Percentiles rank a stretch among this genome's conserved stretches.
Conservation (phyloP, 2,329 filamentous ascomycete genomes). For the Fusarium proliferatum region DNA sequence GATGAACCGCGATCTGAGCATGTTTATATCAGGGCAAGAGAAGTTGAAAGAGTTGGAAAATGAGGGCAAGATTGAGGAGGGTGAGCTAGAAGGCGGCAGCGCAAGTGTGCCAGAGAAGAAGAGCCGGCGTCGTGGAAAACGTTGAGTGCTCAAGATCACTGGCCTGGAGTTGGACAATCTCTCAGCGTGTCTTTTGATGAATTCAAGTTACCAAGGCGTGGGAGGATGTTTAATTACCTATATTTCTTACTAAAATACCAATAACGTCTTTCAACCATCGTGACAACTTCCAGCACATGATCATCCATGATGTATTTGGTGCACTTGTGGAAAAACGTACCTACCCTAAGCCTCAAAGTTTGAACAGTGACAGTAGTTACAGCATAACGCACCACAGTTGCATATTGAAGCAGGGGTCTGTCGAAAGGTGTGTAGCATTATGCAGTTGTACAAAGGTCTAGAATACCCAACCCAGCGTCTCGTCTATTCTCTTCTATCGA, state of each 20-base stretch:
- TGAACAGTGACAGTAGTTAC: background rate
- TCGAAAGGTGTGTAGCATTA: background rate
- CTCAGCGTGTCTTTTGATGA: background rate
- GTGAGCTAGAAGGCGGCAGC: slow-evolving; percentile 80
- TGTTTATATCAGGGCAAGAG: slow-evolving; percentile 87
- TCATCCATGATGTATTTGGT: background rate
- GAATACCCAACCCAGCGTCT: slow-evolving; percentile 30
- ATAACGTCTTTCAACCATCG: background rate
- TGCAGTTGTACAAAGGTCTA: background rate
- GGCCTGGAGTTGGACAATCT: background rate
- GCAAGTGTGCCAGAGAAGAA: slow-evolving; percentile 73
- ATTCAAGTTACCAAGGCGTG: background rate
- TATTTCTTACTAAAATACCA: background rate
- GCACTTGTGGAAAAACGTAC: background rate
- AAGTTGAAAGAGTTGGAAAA: slow-evolving; percentile 79
- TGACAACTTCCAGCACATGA: background rate
- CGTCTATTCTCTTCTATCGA: background rate
- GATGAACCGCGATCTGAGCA: slow-evolving; percentile 86
- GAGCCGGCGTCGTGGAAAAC: slow-evolving; percentile 63
- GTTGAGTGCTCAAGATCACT: slow-evolving; percentile 1
- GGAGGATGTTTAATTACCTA: background rate
- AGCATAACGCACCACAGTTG: background rate
- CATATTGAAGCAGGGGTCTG: slow-evolving; percentile 14
- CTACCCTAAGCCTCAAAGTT: background rate
- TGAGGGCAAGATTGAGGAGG: slow-evolving; percentile 67